Evolutionary conservation across 805 yeast species (phyloP), one percentile per base, ranked within the genome.

Genomic region (Cyberlindnera maclurae): DNA sequence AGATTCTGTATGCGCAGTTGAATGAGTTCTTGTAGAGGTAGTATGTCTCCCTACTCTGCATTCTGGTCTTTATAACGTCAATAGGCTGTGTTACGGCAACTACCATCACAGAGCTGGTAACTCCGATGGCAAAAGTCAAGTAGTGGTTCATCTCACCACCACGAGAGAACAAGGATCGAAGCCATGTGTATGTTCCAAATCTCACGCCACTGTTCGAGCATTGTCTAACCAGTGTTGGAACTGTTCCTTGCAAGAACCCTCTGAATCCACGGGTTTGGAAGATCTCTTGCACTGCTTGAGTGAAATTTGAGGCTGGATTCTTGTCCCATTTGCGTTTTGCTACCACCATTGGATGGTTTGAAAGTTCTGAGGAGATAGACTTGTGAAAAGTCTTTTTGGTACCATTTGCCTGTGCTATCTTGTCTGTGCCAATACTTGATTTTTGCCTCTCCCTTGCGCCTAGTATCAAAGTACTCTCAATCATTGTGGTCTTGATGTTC

Each of bases 81-180:
- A 89, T 65, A 0, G 97, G 97, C 62, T 87, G 97, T 1, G 96
- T 89, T 0, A 74, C 64, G 0, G 74, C 76, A 16, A 86, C 83
- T 22, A 85, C 94, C 0, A 87, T 82, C 4, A 73, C 60, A 0
- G 93, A 78, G 3, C 94, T 76, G 2, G 75, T 66, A 10, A 79
- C 62, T 5, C 93, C 87, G 9, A 78, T 41, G 1, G 53, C 59
- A 41, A 57, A 56, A 1, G 66, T 58, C 12, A 63, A 42, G 33
- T 59, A 52, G 31, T 60, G 56, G 40, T 62, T 58, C 51, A 65
- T 33, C 51, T 62, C 67, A 33, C 52, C 52, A 29, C 55, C 58
- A 11, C 61, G 78, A 32, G 75, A 75, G 15, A 81, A 55, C 33
- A 78, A 50, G 55, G 88, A 96, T 51, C 82, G 79, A 26, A 93